Evolutionary conservation across 331 rosid genomes (phyloP).

Genomic region (Malus hybrid): DNA sequence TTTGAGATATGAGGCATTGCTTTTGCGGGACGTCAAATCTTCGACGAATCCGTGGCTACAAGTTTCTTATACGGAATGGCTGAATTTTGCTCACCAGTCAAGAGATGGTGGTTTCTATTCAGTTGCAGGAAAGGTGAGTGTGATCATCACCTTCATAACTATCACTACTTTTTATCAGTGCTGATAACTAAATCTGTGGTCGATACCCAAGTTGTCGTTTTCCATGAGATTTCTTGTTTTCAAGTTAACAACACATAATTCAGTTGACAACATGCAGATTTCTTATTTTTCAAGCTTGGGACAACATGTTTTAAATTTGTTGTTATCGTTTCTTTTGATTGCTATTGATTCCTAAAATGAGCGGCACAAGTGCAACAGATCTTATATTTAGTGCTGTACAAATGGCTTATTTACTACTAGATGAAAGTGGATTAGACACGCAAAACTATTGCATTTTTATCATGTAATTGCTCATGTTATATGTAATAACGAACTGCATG

Average conservation of each 20-base stretch:
- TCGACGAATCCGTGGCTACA: constrained; percentile 39
- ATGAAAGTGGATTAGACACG: not conserved
- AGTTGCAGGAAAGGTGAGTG: constrained; percentile 17
- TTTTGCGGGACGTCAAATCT: constrained; percentile 49
- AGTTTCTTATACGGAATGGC: constrained; percentile 62
- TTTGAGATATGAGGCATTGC: constrained; percentile 76
- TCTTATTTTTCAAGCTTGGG: not conserved
- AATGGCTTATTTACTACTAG: not conserved
- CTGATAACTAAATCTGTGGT: not conserved
- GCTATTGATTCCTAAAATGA: too few species aligned
- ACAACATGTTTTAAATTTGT: too few species aligned
- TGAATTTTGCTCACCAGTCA: constrained; percentile 56
- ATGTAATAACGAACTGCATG: not conserved
- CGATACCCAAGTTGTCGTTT: too few species aligned
- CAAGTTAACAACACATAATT: too few species aligned
- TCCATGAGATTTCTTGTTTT: too few species aligned
- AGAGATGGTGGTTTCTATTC: constrained; percentile 47
- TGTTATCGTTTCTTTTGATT: too few species aligned
- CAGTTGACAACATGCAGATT: not conserved
- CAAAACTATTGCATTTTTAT: not conserved
- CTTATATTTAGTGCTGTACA: not conserved
- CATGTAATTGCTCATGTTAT: not conserved
- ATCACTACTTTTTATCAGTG: not conserved
- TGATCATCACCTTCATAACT: not conserved
- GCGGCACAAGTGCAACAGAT: too few species aligned